Conservation (phyloP, 208 protist genomes). For the Trypanosoma avium region DNA sequence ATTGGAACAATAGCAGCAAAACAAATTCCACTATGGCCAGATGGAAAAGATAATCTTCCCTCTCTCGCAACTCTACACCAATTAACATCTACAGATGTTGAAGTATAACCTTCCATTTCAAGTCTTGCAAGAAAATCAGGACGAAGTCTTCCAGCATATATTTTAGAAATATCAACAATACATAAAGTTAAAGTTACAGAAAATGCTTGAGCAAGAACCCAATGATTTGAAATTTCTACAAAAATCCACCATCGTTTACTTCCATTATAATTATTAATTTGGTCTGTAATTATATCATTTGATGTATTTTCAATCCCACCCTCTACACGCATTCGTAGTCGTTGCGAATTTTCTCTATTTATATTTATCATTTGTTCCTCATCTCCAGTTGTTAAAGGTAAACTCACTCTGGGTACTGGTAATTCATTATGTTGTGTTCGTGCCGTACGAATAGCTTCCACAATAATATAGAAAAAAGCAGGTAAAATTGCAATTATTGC, state of each 20-base stretch:
- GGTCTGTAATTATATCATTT: too few species aligned
- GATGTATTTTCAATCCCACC: too few species aligned
- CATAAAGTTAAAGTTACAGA: slow-evolving; percentile 29
- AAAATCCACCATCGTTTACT: slow-evolving; percentile 15
- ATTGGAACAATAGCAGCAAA: slow-evolving; percentile 42
- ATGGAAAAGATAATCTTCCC: slow-evolving; percentile 47
- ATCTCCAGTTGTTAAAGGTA: too few species aligned
- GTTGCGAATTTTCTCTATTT: too few species aligned
- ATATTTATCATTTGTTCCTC: too few species aligned
- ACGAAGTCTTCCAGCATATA: slow-evolving; percentile 63
- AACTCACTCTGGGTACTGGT: too few species aligned
- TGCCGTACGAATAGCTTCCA: slow-evolving; percentile 9
- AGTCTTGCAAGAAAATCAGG: slow-evolving; percentile 67
- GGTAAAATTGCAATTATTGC: slow-evolving; percentile 37
- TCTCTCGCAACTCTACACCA: slow-evolving; percentile 23
- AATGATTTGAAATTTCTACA: slow-evolving; percentile 38
- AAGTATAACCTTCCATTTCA: slow-evolving; percentile 12
- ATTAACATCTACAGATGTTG: slow-evolving; percentile 4
- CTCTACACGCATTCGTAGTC: too few species aligned
- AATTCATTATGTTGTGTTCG: slow-evolving; percentile 10
- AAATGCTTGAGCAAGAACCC: slow-evolving; percentile 43
- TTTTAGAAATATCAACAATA: slow-evolving; percentile 51
- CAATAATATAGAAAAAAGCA: slow-evolving; percentile 14
- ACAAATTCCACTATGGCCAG: slow-evolving; percentile 39
- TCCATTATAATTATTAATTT: neutral